Conservation (phyloP, 352 stramenopile genomes). For the Pilasporangium apinafurcum region DNA sequence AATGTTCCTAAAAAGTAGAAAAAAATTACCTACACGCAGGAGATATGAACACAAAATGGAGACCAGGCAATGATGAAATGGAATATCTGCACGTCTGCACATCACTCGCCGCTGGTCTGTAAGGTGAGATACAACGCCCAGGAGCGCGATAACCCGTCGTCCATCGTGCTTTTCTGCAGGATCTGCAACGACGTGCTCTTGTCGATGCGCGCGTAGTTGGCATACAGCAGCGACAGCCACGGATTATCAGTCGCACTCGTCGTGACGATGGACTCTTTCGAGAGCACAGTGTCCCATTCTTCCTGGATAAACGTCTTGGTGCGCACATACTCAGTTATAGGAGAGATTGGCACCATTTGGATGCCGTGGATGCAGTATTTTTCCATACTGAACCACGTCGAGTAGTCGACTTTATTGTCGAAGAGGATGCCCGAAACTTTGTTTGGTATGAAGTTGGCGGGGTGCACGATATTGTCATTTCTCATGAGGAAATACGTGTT, state of each 20-base stretch:
- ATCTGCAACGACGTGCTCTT: conserved; percentile 27
- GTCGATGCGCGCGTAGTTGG: conserved; percentile 68
- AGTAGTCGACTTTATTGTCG: conserved; percentile 79
- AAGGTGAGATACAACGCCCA: conserved; percentile 73
- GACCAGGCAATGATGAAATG: not conserved
- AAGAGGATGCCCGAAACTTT: conserved; percentile 71
- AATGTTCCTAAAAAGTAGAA: not conserved
- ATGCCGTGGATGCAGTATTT: conserved; percentile 75
- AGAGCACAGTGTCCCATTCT: conserved; percentile 52
- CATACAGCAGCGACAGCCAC: conserved; percentile 68
- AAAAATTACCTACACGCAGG: not conserved
- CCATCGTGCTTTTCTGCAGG: conserved; percentile 53
- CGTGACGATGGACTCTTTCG: conserved; percentile 36
- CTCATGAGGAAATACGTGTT: conserved; percentile 74
- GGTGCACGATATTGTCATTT: conserved; percentile 44
- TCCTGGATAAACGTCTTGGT: conserved; percentile 45
- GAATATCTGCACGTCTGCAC: not conserved
- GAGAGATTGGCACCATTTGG: conserved; percentile 65
- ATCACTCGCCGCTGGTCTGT: conserved; percentile 5
- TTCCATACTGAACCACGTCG: conserved; percentile 66
- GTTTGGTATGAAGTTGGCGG: conserved; percentile 23
- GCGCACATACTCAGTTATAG: conserved; percentile 54
- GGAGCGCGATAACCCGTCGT: conserved; percentile 72
- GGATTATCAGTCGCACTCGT: conserved; percentile 36
- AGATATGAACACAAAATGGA: conserved; percentile 26